Base-by-base conservation (phyloP, 2,329 filamentous ascomycete genomes). In the Fusarium nurragi region DNA sequence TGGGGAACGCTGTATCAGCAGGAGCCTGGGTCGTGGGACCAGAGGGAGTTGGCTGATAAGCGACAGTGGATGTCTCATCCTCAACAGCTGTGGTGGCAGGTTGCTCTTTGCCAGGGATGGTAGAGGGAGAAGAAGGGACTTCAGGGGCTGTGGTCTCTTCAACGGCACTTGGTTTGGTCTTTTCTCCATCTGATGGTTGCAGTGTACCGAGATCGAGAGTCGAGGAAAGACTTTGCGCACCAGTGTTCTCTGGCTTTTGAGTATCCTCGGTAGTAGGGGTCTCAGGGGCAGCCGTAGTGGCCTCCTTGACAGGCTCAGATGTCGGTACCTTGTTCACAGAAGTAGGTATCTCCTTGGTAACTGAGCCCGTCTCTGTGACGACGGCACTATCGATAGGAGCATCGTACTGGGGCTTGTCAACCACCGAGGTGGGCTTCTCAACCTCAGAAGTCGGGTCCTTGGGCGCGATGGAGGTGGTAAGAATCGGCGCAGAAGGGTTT, bases 171-270 rank as follows among this genome's bases (percentile, higher is more conserved):
- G 56, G 48, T 32, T 67, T 40, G 7, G 50, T 54, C 28, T 37
- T 47, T 8, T 26, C 48, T 36, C 36, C 59, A 18, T 61, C 51
- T 7, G 61, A 57, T n/a, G 70, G 61, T 26, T 64, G 56, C 12
- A 72, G 47, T 16, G 54, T 57, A n/a, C 70, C 70, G 23, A 72
- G 70, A 19, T 72, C 58, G 30, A 72, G 22, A 30, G 68, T 72
- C 13, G 70, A 71, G 8, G 53, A 47, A 16, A 64, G 45, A 6
- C 14, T 45, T 14, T 44, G 36, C 4, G 43, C 57, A 6, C 44
- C 56, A 12, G 60, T 51, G 14, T 44, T 54, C n/a, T 48, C 55
- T 26, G 59, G 52, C 25, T 60, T 55, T 48, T 63, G 52, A 12
- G 40, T 56, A 5, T 51, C 37, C 19, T 57, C 56, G 14, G 48